Base-by-base conservation (phyloP, 2,329 filamentous ascomycete genomes). In the Scorias spongiosa region DNA sequence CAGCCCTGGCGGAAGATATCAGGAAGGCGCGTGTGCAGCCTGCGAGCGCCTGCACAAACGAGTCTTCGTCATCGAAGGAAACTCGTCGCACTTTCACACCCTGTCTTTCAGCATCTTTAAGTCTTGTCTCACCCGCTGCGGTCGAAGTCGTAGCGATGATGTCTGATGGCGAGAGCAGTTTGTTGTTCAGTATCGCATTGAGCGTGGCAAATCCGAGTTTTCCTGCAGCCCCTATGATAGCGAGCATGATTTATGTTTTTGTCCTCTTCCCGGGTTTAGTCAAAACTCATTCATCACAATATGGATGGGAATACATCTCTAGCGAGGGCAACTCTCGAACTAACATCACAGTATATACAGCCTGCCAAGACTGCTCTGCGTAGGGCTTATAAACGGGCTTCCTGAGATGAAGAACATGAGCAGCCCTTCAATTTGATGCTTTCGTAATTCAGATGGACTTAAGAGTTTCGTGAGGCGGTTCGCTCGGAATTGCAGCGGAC, bases 171-270 rank as follows among this genome's bases (percentile, higher is more conserved):
- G 61, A 49, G 38, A 66, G 48, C 26, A 69, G 59, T 4, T 61
- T 55, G 50, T 66, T 57, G 6, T 63, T 51, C n/a, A 69, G 58
- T 17, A 69, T 58, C 32, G 65, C 58, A 20, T 51, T 52, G 18
- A 70, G 56, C 14, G 67, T 66, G 10, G 65, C 65, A 38, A 59
- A 59, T 44, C 66, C 66, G 8, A 70, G 58, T 47, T 68, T 69
- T 42, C 67, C 67, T 12, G 64, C 66, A 42, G 66, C 63, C 41
- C 64, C 64, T 40, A 64, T 64, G 42, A 70, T 62, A 17, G 62
- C 63, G 40, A 68, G 50, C 43, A 51, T 55, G 41, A 28, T 37
- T 37, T 26, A 4, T 3, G 7, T 26, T 37, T 26, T 26, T 3
- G 7, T 26, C 20, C 7, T 26, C 20, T 26, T 26, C 4, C 20